A percentile compares a stretch with the other conserved stretches of the same genome.
Evolutionary conservation across 2,329 filamentous ascomycete species (phyloP).

Genomic region (Apiospora rasikravindrae): DNA sequence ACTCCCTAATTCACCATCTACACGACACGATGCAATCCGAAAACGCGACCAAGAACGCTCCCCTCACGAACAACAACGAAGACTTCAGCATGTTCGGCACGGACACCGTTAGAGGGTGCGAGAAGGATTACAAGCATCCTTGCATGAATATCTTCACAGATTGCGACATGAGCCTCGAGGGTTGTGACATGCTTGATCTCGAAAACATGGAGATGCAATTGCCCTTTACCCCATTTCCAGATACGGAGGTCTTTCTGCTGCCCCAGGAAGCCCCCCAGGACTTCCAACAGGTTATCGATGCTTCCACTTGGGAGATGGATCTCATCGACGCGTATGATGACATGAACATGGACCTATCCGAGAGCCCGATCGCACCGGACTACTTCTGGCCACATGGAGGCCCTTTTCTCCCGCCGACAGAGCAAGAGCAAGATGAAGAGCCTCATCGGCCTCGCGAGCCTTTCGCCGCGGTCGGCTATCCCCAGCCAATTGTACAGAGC

Average conservation of each 20-base stretch:
- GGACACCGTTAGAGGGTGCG: background rate
- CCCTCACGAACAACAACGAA: background rate
- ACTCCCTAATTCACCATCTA: background rate
- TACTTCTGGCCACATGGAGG: background rate
- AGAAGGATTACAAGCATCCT: background rate
- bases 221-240: background rate
- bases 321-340: background rate
- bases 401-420: background rate
- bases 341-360: background rate
- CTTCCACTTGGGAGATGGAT: background rate
- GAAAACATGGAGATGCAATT: no score
- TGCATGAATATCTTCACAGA: background rate
- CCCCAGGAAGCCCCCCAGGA: background rate
- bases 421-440: background rate
- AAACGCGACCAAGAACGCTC: background rate
- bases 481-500: background rate
- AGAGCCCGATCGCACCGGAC: background rate
- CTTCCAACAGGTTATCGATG: background rate
- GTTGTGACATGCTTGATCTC: background rate
- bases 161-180: background rate
- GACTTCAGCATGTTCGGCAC: background rate
- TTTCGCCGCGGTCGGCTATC: background rate
- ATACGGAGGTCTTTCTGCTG: background rate
- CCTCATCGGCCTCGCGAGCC: background rate
- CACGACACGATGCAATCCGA: background rate